Base-by-base conservation (phyloP, 1,284 basidiomycete species). In the Cryptococcus sp. region DNA sequence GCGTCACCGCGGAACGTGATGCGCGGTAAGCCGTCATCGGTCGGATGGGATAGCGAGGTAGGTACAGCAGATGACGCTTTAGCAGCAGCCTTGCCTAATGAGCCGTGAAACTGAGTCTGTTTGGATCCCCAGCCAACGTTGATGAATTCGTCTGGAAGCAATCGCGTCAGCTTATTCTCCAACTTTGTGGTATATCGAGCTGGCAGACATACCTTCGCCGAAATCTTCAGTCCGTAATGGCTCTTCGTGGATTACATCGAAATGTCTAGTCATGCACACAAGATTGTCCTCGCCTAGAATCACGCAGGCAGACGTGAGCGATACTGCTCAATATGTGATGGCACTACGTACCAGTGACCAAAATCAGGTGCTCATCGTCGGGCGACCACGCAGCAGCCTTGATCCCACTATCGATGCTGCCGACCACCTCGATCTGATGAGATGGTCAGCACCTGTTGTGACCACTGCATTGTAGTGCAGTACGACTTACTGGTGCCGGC, bases 41-140 rank as follows among this genome's bases (percentile, higher is more conserved):
- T 86, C 0, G 88, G 61, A 35, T 75, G 70, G 5, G 71, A 66
- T 15, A 71, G 83, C 51, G 68, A 67, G 62, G 58, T 42, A 61
- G 62, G 66, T 43, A 41, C 57, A 52, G 59, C 63, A 45, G 62
- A 60, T 8, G 81, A 68, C 1, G 77, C 70, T 1, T 79, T 63
- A 0, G 91, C 91, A 4, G 90, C 90, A 10, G 85, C 82, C 76
- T 98, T 99, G 30, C 96, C 96, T 4, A 93, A 82, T 0, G 93
- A 94, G 15, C 96, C 96, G 68, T 98, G 94, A 75, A 99, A 99
- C 74, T 99, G 96, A 0, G 96, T 99, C 69, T 90, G 84, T 72
- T 95, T 96, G 4, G 91, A 91, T 30, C 96, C 96, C 96, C 96
- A 99, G 10, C 96, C 96, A 55, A 98, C 91, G 67, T 94, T 91